Percentiles rank a stretch among this genome's conserved stretches.
These are phyloP conservation scores for Murraya koenigii DNA, from an alignment of 345 rosid species.

Conservation along the genomic window DNA sequence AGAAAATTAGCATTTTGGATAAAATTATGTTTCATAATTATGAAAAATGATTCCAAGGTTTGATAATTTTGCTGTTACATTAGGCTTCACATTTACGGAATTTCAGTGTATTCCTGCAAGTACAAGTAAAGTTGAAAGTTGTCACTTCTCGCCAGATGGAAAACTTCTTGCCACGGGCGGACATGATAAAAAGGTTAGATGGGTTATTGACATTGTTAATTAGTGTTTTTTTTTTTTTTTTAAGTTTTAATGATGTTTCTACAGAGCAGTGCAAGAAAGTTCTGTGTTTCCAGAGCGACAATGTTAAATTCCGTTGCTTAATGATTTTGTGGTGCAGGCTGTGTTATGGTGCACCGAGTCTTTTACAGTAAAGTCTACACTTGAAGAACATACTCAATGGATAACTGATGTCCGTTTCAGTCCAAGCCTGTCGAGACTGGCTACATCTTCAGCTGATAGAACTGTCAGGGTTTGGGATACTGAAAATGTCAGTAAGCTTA, in stretches of 20 bases:
- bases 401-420: slow-evolving; percentile 74
- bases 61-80: background rate
- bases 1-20: background rate
- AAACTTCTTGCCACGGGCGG: slow-evolving; percentile 73
- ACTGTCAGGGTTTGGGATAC: slow-evolving; percentile 72
- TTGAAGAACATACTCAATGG: slow-evolving; percentile 60
- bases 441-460: slow-evolving; percentile 68
- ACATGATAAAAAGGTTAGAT: slow-evolving; percentile 53
- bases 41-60: background rate
- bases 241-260: background rate
- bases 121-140: slow-evolving; percentile 48
- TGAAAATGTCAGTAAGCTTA: slow-evolving; percentile 46
- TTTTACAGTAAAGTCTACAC: slow-evolving; percentile 40
- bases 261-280: background rate
- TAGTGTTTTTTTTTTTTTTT: background rate
- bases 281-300: background rate
- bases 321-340: slow-evolving; percentile 38
- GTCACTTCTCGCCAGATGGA: slow-evolving; percentile 73
- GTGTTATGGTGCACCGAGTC: slow-evolving; percentile 62
- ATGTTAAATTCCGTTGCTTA: background rate
- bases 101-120: slow-evolving; percentile 40
- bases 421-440: slow-evolving; percentile 54
- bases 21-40: background rate
- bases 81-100: slow-evolving; percentile 53
- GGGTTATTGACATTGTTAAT: background rate